A percentile compares a stretch with the other conserved stretches of the same genome.
Evolutionary conservation across 257 asterid genomes (phyloP).

Genomic region (Cinchona pubescens): DNA sequence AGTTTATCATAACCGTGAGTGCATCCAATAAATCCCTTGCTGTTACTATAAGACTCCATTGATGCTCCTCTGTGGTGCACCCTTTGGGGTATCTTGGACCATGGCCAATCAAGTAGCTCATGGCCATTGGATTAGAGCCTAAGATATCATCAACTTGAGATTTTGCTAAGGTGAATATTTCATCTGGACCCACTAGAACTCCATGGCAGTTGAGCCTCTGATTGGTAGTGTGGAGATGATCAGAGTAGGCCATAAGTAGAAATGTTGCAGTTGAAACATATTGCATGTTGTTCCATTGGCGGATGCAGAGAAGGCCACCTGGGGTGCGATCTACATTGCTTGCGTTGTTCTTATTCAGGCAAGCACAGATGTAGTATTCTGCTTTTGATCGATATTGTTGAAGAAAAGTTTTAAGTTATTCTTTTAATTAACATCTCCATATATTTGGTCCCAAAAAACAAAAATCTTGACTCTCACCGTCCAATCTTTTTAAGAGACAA

Average conservation of each 20-base stretch:
- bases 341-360: constrained; percentile 48
- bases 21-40: constrained; percentile 65
- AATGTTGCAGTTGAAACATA: constrained; percentile 61
- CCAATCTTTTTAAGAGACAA: not conserved
- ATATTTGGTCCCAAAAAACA: not conserved
- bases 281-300: constrained; percentile 97
- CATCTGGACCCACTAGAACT: constrained; percentile 31
- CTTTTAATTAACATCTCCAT: not conserved
- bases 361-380: constrained; percentile 55
- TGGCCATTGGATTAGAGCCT: constrained; percentile 69
- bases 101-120: constrained; percentile 78
- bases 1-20: constrained; percentile 76
- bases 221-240: constrained; percentile 56
- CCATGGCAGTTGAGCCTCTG: constrained; percentile 42
- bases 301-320: constrained; percentile 71
- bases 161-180: constrained; percentile 50
- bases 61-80: constrained; percentile 92
- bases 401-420: constrained; percentile 17
- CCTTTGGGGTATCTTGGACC: constrained; percentile 54
- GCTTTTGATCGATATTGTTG: constrained; percentile 55
- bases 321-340: constrained; percentile 70
- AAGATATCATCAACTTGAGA: constrained; percentile 70
- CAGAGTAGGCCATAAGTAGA: constrained; percentile 51
- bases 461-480: not conserved
- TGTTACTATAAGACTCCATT: constrained; percentile 45